phyloP scores from a whole-genome alignment of 352 stramenopile genomes.

The Globisporangium middletonii region DNA sequence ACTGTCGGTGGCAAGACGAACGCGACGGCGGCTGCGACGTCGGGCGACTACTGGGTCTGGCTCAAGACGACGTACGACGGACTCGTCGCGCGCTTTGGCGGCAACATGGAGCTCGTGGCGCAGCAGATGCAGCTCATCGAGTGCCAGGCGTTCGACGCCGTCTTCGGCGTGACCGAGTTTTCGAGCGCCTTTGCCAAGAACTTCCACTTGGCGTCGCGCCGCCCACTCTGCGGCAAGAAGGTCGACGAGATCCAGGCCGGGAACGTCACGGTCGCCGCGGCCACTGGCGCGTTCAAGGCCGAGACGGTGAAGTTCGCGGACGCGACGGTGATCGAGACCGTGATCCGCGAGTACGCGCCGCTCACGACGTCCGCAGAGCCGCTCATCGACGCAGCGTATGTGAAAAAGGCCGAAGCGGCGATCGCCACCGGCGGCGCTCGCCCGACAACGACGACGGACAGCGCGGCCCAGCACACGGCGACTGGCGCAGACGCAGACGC shows the following conservation, averaged over 20 bases:
- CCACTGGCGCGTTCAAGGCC: conserved; percentile 31
- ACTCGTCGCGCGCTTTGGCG: conserved; percentile 44
- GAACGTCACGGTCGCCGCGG: conserved; percentile 35
- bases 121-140: conserved; percentile 60
- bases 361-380: conserved; percentile 10
- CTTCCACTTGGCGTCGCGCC: conserved; percentile 44
- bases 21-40: conserved; percentile 30
- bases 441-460: conserved; percentile 5
- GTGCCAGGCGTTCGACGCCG: conserved; percentile 47
- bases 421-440: conserved; percentile 5
- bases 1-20: conserved; percentile 10
- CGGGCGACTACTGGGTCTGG: conserved; percentile 60
- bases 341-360: conserved; percentile 23
- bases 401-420: conserved; percentile 17
- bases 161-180: conserved; percentile 41
- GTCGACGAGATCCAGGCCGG: conserved; percentile 43
- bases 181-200: conserved; percentile 44
- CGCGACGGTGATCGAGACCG: conserved; percentile 25
- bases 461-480: background rate
- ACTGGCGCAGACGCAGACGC: too few species aligned
- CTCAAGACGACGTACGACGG: conserved; percentile 50
- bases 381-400: conserved; percentile 22
- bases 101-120: conserved; percentile 51
- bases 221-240: conserved; percentile 38
- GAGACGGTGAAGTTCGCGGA: conserved; percentile 34